Conservation (phyloP, 2,329 filamentous ascomycete species). For the Colletotrichum filicis region DNA sequence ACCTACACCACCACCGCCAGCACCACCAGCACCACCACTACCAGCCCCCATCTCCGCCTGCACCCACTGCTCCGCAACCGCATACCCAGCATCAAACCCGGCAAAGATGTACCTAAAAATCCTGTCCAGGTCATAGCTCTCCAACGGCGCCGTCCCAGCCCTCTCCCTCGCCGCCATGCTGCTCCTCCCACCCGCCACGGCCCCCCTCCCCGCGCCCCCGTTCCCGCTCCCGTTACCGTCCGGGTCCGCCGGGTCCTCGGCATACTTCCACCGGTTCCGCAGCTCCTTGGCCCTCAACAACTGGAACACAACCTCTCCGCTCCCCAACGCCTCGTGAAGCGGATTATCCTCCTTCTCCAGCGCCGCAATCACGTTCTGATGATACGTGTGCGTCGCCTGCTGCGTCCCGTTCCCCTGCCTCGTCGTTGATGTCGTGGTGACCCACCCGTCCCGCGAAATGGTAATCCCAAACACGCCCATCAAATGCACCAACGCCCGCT, state of each 20-base stretch:
- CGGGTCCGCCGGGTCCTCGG: conserved; percentile 54
- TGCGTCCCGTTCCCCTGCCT: not conserved
- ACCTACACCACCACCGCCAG: not conserved
- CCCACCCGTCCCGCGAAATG: conserved; percentile 50
- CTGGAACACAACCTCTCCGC: conserved; percentile 64
- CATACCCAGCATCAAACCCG: conserved; percentile 69
- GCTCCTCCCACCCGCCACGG: no score
- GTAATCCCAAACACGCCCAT: conserved; percentile 71
- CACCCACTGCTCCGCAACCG: conserved; percentile 60
- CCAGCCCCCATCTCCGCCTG: not conserved
- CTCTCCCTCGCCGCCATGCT: conserved; percentile 38
- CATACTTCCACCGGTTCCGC: conserved; percentile 79
- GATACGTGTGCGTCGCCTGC: conserved; percentile 58
- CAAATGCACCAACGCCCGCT: conserved; percentile 75
- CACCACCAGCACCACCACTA: conserved; percentile 33
- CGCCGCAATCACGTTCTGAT: conserved; percentile 75
- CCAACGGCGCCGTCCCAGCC: conserved; percentile 53
- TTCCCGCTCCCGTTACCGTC: not conserved
- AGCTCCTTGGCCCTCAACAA: conserved; percentile 75
- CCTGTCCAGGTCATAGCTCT: conserved; percentile 69
- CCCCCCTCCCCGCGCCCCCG: not conserved
- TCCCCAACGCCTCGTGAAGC: conserved; percentile 65
- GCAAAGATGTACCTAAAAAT: conserved; percentile 68
- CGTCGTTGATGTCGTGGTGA: conserved; percentile 1
- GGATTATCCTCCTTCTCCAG: conserved; percentile 68